phyloP scores from a whole-genome alignment of 768 basidiomycete species.

The Lenzites betulinus region DNA sequence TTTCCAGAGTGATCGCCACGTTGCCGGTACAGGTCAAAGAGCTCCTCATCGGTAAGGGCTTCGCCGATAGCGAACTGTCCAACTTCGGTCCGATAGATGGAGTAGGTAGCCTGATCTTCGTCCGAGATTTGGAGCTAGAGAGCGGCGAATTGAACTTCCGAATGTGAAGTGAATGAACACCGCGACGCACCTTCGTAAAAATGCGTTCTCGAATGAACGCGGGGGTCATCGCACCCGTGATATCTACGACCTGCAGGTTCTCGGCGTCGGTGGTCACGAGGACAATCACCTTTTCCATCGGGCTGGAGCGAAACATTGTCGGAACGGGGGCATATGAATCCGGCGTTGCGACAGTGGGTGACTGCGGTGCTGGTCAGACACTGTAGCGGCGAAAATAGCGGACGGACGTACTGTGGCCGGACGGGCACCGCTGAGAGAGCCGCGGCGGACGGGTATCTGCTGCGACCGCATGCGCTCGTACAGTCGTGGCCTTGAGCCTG shows the following conservation, averaged over 20 bases:
- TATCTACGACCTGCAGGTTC: constrained; percentile 69
- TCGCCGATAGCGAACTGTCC: constrained; percentile 75
- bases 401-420: constrained; percentile 33
- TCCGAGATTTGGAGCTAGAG: constrained; percentile 75
- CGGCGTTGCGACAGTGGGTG: constrained; percentile 26
- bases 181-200: constrained; percentile 67
- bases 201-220: constrained; percentile 79
- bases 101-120: constrained; percentile 76
- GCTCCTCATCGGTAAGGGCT: constrained; percentile 66
- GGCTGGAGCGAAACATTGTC: constrained; percentile 29
- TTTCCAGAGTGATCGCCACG: constrained; percentile 76
- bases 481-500: constrained; percentile 26
- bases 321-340: constrained; percentile 33
- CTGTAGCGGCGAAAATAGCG: not conserved
- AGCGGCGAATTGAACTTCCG: not conserved
- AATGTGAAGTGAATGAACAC: not conserved
- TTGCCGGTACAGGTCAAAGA: constrained; percentile 72
- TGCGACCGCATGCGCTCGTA: constrained; percentile 28
- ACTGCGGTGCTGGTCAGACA: constrained; percentile 29
- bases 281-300: constrained; percentile 27
- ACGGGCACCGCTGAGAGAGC: constrained; percentile 27
- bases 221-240: constrained; percentile 63
- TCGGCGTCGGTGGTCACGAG: constrained; percentile 77
- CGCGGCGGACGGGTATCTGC: constrained; percentile 25
- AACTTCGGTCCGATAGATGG: constrained; percentile 88